Base-by-base conservation (phyloP, 2,329 filamentous ascomycete species). In the Cordyceps cicadae region DNA sequence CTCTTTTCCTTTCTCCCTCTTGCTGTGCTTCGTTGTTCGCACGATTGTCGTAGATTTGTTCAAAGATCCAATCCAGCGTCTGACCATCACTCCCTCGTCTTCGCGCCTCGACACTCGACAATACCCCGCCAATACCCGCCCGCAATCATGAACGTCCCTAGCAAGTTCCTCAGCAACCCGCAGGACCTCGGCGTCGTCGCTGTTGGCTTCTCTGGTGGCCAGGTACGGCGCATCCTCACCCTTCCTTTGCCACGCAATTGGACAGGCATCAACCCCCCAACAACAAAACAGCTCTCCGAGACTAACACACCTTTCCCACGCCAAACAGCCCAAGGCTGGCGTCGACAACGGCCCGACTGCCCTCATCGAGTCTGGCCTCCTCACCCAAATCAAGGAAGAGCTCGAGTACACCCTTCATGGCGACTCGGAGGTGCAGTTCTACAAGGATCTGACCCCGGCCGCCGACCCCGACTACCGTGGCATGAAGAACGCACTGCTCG, bases 191-290 rank as follows among this genome's bases (percentile, higher is more conserved):
- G 93, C 64, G 84, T 99, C 61, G 91, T 97, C 43, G 92, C 93
- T 54, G 94, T 97, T 43, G 93, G 93, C 64, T 99, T 97, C 80
- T 96, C 92, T 59, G 93, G 93, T 66, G 94, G 94, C 61, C 94
- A 97, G 85, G 92, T 94, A 85, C 68, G 34, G 34, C 34, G 80
- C 69, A 57, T 56, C 9, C 17, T 9, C 29, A 53, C 37, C 17
- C 21, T 24, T 41, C 8, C 17, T 14, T 19, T 21, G 43, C 21
- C 34, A 4, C 48, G 34, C 48, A 15, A 50, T 43, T 12, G 26
- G 11, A 24, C 11, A 24, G 41, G 48, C 45, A 32, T 32, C 29
- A 11, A 17, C 11, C 2, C 15, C 14, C 49, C 17, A 8, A 29
- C 5, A 21, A 11, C n/a, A 46, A 19, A 24, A 62, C 60, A 15